Evolutionary conservation across 2,329 filamentous ascomycete genomes (phyloP).

Genomic region (Penicillium brasilianum): DNA sequence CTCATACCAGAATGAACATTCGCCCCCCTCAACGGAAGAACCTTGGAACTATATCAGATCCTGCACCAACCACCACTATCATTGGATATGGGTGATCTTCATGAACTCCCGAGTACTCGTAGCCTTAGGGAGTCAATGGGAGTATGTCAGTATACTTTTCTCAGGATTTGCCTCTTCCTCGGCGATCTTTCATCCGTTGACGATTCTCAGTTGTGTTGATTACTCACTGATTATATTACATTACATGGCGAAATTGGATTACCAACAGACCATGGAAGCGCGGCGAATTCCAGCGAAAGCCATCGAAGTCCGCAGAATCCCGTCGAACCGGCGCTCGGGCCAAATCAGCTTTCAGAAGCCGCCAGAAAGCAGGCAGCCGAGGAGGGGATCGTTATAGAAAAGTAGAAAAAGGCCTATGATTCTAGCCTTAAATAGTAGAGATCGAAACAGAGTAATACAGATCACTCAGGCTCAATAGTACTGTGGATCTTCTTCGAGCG

Average conservation of each 20-base stretch:
- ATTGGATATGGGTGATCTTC: neutral
- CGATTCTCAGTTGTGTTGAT: neutral
- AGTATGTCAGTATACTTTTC: neutral
- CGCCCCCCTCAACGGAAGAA: neutral
- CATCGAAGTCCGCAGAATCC: slow-evolving; percentile 40
- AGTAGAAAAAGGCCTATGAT: neutral
- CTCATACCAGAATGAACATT: neutral
- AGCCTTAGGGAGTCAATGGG: neutral
- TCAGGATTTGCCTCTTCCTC: neutral
- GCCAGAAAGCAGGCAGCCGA: slow-evolving; percentile 17
- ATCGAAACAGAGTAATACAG: neutral
- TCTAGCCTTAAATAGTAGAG: neutral
- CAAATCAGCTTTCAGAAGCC: slow-evolving; percentile 24
- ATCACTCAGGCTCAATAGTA: neutral
- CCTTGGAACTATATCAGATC: slow-evolving; percentile 5
- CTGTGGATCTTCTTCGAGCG: neutral
- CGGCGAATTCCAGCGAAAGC: slow-evolving; percentile 36
- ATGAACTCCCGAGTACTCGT: neutral
- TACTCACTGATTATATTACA: neutral
- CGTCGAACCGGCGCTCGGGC: slow-evolving; percentile 36
- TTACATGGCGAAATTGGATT: slow-evolving; percentile 5
- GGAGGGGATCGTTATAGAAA: neutral
- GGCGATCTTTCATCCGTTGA: neutral
- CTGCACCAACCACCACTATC: neutral
- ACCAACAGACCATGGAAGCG: slow-evolving; percentile 16